Conservation (phyloP, 371 early-diverging fungal species). For the Apophysomyces ossiformis region DNA sequence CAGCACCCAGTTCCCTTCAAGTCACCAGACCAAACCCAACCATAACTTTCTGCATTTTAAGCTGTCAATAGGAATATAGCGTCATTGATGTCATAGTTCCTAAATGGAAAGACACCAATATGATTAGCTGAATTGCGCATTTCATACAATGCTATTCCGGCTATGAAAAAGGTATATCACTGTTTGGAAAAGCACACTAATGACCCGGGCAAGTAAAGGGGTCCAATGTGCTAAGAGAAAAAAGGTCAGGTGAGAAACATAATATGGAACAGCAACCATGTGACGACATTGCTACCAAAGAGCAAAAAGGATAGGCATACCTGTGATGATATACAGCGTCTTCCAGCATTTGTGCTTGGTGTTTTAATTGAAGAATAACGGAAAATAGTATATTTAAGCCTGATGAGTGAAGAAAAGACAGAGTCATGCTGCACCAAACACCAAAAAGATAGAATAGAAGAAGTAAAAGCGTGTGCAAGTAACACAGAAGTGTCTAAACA, state of each 20-base stretch:
- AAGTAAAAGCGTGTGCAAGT: not conserved
- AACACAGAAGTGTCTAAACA: not conserved
- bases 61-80: not conserved
- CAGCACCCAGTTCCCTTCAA: not conserved
- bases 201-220: not conserved
- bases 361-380: too few species aligned
- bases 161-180: not conserved
- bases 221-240: not conserved
- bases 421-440: not conserved
- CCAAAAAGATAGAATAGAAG: not conserved
- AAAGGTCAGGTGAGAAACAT: slow-evolving; percentile 3
- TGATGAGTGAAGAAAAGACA: too few species aligned
- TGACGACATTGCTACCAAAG: not conserved
- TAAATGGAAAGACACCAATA: too few species aligned
- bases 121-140: too few species aligned
- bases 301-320: not conserved
- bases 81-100: not conserved
- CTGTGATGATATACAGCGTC: not conserved
- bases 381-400: too few species aligned
- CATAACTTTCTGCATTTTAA: not conserved
- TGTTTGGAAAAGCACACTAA: not conserved
- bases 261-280: not conserved
- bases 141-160: too few species aligned
- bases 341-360: too few species aligned
- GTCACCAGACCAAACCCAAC: not conserved